phyloP scores from a whole-genome alignment of 208 protist species.

The Tritrichomonas foetus region DNA sequence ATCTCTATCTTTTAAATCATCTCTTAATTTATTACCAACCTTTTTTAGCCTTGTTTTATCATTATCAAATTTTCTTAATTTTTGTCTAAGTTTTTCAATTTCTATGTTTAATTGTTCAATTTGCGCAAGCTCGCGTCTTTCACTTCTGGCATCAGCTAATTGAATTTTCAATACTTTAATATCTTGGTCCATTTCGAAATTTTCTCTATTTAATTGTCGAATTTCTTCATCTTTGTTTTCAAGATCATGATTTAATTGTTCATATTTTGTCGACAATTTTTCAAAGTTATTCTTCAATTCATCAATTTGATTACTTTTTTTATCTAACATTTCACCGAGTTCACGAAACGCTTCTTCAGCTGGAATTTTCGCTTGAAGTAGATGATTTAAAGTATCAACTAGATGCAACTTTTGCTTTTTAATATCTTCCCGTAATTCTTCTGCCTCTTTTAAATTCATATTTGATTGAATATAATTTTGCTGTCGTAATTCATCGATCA shows the following conservation, averaged over 20 bases:
- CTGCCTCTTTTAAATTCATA: not conserved
- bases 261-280: not conserved
- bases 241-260: not conserved
- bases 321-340: not conserved
- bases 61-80: not conserved
- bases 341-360: not conserved
- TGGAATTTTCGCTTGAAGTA: not conserved
- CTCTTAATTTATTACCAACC: not conserved
- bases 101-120: not conserved
- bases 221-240: not conserved
- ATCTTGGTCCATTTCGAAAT: not conserved
- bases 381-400: not conserved
- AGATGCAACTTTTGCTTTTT: not conserved
- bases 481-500: not conserved
- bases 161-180: not conserved
- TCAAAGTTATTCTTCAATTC: not conserved
- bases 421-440: not conserved
- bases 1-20: not conserved
- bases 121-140: not conserved
- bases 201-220: not conserved
- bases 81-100: not conserved
- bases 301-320: not conserved
- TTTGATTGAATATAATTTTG: not conserved
- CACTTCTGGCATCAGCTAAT: not conserved
- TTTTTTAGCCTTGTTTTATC: not conserved